A percentile compares a stretch with the other conserved stretches of the same genome.
Conservation (phyloP, 352 stramenopile species). For the Phytophthora fragariaefolia region DNA sequence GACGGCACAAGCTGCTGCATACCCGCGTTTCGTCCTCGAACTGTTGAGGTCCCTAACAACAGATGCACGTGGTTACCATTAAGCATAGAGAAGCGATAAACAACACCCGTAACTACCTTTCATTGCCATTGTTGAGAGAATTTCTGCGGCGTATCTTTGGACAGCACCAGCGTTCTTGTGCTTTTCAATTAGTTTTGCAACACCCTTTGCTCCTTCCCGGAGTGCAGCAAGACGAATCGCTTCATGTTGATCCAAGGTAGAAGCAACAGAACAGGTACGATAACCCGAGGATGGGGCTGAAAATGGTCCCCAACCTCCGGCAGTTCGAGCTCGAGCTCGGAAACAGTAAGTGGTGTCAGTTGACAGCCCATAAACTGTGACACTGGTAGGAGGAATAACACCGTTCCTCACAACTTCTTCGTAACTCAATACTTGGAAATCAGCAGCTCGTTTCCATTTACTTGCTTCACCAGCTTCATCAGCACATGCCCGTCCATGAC, state of each 20-base stretch:
- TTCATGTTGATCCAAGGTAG: conserved; percentile 41
- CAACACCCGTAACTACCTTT: conserved; percentile 32
- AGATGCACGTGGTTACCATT: neutral
- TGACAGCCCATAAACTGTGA: conserved; percentile 46
- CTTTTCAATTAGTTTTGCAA: conserved; percentile 55
- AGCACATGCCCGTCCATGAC: conserved; percentile 48
- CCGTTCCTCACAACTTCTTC: conserved; percentile 51
- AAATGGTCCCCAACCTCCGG: conserved; percentile 72
- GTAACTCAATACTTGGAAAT: conserved; percentile 61
- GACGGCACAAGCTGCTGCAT: conserved; percentile 27
- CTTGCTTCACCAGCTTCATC: conserved; percentile 29
- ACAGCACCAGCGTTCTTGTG: conserved; percentile 41
- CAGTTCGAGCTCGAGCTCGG: conserved; percentile 58
- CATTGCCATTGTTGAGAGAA: conserved; percentile 50
- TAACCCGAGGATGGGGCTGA: conserved; percentile 44
- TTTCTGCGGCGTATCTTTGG: conserved; percentile 48
- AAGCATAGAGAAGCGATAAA: neutral
- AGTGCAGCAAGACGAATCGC: conserved; percentile 38
- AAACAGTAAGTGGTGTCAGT: conserved; percentile 66
- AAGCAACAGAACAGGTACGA: conserved; percentile 47
- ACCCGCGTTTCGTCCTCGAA: neutral
- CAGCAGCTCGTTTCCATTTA: conserved; percentile 58
- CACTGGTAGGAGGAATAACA: conserved; percentile 29
- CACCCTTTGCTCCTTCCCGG: conserved; percentile 16
- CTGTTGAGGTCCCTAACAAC: conserved; percentile 11